Conservation (phyloP, 257 asterid genomes). For the Lantana camara region DNA sequence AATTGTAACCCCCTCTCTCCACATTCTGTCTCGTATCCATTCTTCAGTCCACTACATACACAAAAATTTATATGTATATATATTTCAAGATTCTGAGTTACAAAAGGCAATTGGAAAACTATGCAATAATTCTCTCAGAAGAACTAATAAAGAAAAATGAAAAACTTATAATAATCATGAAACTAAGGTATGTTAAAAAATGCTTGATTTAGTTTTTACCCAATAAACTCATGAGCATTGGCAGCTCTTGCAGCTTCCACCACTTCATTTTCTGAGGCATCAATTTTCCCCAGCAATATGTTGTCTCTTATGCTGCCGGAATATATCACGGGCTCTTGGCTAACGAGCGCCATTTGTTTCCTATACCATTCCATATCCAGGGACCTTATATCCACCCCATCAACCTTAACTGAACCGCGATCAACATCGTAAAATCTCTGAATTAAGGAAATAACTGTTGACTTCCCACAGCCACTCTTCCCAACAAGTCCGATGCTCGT, state of each 20-base stretch:
- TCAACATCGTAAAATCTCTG: constrained; percentile 77
- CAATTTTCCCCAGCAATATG: constrained; percentile 59
- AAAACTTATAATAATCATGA: too few relatives aligned
- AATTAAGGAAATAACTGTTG: constrained; percentile 70
- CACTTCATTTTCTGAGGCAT: constrained; percentile 65
- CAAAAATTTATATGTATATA: not conserved
- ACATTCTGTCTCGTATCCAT: constrained; percentile 71
- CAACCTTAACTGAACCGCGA: constrained; percentile 60
- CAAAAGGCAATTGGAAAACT: too few relatives aligned
- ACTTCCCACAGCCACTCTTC: constrained; percentile 84
- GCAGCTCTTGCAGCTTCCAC: constrained; percentile 78
- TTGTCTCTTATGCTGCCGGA: constrained; percentile 78
- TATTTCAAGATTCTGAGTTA: too few relatives aligned
- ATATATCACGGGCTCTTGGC: constrained; percentile 84
- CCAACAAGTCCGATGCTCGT: constrained; percentile 81
- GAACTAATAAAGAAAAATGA: too few relatives aligned
- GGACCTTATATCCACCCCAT: constrained; percentile 57
- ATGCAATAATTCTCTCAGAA: too few relatives aligned
- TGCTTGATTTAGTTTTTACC: too few relatives aligned
- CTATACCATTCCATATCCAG: constrained; percentile 69
- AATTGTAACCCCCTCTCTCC: constrained; percentile 81
- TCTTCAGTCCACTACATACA: constrained; percentile 58
- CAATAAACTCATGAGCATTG: constrained; percentile 85
- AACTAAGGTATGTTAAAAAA: too few relatives aligned
- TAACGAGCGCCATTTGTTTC: constrained; percentile 69